These are phyloP conservation scores for Roridomyces roridus DNA, from an alignment of 768 basidiomycete species.

Conservation along the genomic window DNA sequence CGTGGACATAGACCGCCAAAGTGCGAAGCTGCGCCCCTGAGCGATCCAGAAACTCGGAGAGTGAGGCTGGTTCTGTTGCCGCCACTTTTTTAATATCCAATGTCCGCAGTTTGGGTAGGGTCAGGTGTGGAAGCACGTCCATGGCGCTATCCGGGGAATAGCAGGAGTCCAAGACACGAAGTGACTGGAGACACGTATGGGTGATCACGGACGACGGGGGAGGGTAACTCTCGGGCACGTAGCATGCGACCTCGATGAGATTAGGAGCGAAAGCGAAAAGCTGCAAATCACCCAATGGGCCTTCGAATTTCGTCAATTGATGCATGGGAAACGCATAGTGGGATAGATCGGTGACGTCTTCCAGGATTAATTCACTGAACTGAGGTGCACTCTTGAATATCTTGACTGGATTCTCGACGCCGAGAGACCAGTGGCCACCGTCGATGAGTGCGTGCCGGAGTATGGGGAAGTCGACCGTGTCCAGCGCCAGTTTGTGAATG, in stretches of 20 bases:
- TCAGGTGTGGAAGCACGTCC: too few species aligned
- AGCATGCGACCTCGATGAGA: neutral
- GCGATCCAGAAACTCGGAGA: too few species aligned
- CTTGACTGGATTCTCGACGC: too few species aligned
- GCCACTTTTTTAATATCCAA: too few species aligned
- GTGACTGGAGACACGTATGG: neutral
- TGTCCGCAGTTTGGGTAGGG: too few species aligned
- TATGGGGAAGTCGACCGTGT: neutral
- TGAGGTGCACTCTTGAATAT: neutral
- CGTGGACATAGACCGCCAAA: too few species aligned
- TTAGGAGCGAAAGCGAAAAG: neutral
- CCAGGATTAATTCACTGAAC: neutral
- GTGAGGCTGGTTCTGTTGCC: too few species aligned
- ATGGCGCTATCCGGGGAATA: too few species aligned
- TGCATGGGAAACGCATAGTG: neutral
- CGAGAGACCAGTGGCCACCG: too few species aligned
- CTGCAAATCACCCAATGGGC: neutral
- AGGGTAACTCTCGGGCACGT: neutral
- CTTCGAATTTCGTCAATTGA: conserved; percentile 5
- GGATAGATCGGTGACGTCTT: too few species aligned
- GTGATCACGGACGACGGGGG: neutral
- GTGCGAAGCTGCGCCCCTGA: too few species aligned
- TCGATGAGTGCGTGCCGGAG: conserved; percentile 4
- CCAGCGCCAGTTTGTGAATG: neutral
- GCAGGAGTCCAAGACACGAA: too few species aligned